Evolutionary conservation across 2,329 filamentous ascomycete species (phyloP).

Genomic region (Chaetomium sp.): DNA sequence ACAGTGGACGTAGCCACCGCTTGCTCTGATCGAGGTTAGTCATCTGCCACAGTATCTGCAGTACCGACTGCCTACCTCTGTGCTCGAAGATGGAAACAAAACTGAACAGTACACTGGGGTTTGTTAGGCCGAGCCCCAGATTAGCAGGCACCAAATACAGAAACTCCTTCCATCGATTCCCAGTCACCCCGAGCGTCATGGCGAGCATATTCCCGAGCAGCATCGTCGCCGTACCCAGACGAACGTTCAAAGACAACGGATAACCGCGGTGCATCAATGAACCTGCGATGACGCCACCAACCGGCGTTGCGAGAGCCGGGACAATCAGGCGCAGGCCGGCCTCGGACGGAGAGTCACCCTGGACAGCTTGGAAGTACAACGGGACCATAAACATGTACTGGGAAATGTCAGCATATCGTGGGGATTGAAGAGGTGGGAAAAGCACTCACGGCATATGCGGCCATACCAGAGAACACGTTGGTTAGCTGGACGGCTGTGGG

Average conservation of each 20-base stretch:
- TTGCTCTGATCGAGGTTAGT: slow-evolving; percentile 54
- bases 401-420: not conserved
- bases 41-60: not conserved
- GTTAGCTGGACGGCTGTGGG: slow-evolving; percentile 58
- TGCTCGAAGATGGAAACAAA: slow-evolving; percentile 66
- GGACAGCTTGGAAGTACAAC: slow-evolving; percentile 69
- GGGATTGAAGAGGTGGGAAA: not conserved
- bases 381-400: slow-evolving; percentile 70
- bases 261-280: slow-evolving; percentile 57
- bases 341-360: slow-evolving; percentile 63
- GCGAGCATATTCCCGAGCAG: slow-evolving; percentile 57
- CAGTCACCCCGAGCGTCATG: slow-evolving; percentile 48
- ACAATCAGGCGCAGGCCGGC: slow-evolving; percentile 67
- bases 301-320: slow-evolving; percentile 61
- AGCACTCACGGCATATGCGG: slow-evolving; percentile 60
- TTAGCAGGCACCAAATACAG: slow-evolving; percentile 60
- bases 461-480: slow-evolving; percentile 62
- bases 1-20: slow-evolving; percentile 64
- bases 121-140: slow-evolving; percentile 61
- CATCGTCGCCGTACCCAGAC: slow-evolving; percentile 53
- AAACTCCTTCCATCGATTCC: slow-evolving; percentile 55
- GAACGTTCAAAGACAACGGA: slow-evolving; percentile 49
- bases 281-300: slow-evolving; percentile 59
- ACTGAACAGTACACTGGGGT: slow-evolving; percentile 62
- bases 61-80: slow-evolving; percentile 47